Conservation (phyloP, 148 eudicot species). For the Cornus florida region DNA sequence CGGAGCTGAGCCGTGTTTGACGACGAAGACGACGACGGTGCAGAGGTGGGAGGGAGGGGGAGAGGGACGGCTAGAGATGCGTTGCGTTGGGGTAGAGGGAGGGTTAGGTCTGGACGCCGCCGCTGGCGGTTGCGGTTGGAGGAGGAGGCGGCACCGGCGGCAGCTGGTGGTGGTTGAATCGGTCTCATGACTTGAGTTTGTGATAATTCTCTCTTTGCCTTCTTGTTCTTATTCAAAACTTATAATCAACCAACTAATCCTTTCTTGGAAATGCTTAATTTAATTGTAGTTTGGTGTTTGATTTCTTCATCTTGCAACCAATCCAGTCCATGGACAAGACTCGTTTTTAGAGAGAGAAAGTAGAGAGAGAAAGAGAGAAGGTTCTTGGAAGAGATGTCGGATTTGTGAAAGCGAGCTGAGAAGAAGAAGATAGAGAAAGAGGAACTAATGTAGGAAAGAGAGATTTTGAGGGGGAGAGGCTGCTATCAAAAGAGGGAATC, state of each 20-base stretch:
- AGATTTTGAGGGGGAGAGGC: conserved; percentile 2
- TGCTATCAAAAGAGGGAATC: conserved; percentile 4
- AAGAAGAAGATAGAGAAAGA: neutral
- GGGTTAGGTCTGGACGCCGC: conserved; percentile 59
- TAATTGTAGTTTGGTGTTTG: neutral
- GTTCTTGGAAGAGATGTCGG: conserved; percentile 9
- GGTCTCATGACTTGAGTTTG: conserved; percentile 15
- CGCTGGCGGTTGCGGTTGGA: conserved; percentile 27
- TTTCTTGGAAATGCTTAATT: neutral
- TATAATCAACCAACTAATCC: neutral
- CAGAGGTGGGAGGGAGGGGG: conserved; percentile 53
- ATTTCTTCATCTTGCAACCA: neutral
- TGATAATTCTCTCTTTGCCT: neutral
- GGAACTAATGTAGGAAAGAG: neutral
- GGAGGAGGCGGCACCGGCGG: conserved; percentile 4
- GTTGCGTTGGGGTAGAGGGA: conserved; percentile 64
- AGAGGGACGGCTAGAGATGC: conserved; percentile 50
- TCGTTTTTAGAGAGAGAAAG: neutral
- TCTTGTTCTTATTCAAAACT: neutral
- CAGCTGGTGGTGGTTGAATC: conserved; percentile 21
- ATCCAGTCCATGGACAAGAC: neutral
- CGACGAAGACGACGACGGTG: neutral
- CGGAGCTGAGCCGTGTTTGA: neutral
- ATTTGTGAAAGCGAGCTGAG: neutral
- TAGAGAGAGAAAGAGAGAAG: neutral